Base-by-base conservation (phyloP, 148 eudicot species). In the Chenopodium formosanum region DNA sequence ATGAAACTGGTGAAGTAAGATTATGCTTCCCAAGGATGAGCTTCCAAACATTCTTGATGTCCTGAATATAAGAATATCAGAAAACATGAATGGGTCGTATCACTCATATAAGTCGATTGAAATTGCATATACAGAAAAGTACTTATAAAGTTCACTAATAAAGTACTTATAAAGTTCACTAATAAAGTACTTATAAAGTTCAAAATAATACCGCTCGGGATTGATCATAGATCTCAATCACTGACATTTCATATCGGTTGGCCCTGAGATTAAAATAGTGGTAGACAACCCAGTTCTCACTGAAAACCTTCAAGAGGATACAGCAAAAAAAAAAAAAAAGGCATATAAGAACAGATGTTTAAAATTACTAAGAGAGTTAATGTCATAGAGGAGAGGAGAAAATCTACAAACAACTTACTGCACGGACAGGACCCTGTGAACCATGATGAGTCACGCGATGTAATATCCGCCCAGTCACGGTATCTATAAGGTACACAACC, bases 211-310 rank as follows among this genome's bases (percentile, higher is more conserved):
- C 99, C 90, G 94, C 98, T 47, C 99, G 94, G 76, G 98, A 94
- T 85, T 90, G 94, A 84, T 97, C 99, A 84, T 92, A 97, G 76
- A 97, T 86, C 89, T 97, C 99, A 91, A 91, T 94, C 84, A 97
- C 99, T 76, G 99, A 90, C 97, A 97, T 97, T 88, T 97, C 99
- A 82, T 91, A 92, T 86, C 99, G 88, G 81, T 97, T 98, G 73
- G 99, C 98, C 87, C 93, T 90, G 79, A 97, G 91, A 84, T 94
- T 97, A 83, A 97, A 97, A 85, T 94, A 94, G 90, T 97, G 99
- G 86, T 97, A 97, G 85, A 94, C 96, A 84, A 97, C 93, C 99
- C 99, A 97, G 81, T 97, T 97, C 90, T 97, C 99, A 84, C 99
- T 94, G 82, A 97, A 90, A 76, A 94, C 99, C 99, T 97, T 81